phyloP scores from a whole-genome alignment of 164 flowering plant species.

The Paratinospora sagittata region DNA sequence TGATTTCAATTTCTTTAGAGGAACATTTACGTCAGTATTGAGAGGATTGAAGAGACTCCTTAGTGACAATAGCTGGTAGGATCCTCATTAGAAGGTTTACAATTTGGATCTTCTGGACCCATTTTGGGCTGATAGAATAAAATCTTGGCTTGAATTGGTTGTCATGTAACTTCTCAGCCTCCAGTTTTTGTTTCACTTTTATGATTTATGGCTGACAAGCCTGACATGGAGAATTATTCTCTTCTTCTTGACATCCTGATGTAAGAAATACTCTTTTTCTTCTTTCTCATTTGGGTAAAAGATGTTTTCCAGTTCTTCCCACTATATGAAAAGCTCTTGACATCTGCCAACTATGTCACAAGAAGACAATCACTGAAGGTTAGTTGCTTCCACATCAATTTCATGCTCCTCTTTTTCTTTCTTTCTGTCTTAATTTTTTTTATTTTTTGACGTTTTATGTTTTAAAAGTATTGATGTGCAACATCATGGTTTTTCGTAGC shows the following conservation, averaged over 20 bases:
- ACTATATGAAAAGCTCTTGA: constrained; percentile 66
- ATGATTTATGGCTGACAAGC: not conserved
- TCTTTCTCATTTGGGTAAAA: constrained; percentile 15
- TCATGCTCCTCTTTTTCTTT: not conserved
- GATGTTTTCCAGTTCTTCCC: constrained; percentile 71
- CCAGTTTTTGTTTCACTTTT: constrained; percentile 1
- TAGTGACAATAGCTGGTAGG: not conserved
- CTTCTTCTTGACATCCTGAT: not conserved
- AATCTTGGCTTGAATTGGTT: not conserved
- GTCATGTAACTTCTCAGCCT: not conserved
- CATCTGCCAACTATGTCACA: constrained; percentile 87
- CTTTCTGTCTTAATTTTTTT: not conserved
- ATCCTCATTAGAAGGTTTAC: constrained; percentile 1
- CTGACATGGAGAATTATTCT: not conserved
- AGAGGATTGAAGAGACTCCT: not conserved
- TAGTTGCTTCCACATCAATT: constrained; percentile 18
- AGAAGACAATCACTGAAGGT: constrained; percentile 98
- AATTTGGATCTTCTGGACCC: not conserved
- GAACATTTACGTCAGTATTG: not conserved
- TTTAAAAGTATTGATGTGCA: constrained; percentile 6
- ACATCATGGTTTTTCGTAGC: constrained; percentile 38
- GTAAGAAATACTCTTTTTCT: constrained; percentile 5
- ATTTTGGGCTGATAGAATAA: not conserved
- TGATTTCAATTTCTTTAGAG: not conserved
- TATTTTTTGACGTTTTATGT: constrained; percentile 3